Base-by-base conservation (phyloP, 2,329 filamentous ascomycete genomes). In the Hypomyces rosellus region DNA sequence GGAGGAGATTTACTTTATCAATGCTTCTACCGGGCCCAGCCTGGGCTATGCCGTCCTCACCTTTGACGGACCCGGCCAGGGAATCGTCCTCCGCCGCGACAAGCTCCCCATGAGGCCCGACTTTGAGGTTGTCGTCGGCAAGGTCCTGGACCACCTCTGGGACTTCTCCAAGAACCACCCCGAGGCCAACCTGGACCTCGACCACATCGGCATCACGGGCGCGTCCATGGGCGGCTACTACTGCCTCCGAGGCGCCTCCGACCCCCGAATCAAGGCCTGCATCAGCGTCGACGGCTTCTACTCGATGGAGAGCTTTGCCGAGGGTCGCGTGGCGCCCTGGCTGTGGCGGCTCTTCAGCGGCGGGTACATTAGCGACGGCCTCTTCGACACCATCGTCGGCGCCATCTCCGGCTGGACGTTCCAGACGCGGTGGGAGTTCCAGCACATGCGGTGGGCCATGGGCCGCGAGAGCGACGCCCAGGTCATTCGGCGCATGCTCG, bases 51-150 rank as follows among this genome's bases (percentile, higher is more conserved):
- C 76, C 47, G 63, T 65, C 30, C 63, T 75, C 9, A 68, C 68
- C 0, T 77, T 72, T 53, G 73, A 76, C 42, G 74, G 74, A 0
- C 74, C 73, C 0, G 73, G 73, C 0, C 73, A 76, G 54, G 63
- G 65, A 3, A 68, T 61, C 0, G 66, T 71, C 2, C 66, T 69
- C 9, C 66, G 74, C 1, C 51, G 67, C 0, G 69, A 76, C 36
- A 56, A 63, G 3, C 42, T 74, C 1, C 71, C 69, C 3, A 76
- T 75, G 55, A 72, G 73, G 15, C 64, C 63, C 0, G 63, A 74
- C 16, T 75, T 72, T 72, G 69, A 73, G 56, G 59, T 51, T 6
- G 71, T 70, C 0, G 61, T 70, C 4, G 67, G 63, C 0, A 71
- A 71, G 0, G 59, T 74, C 1, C 57, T 75, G 0, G 70, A 75